phyloP scores from a whole-genome alignment of 495 filamentous ascomycete species.

The Penicillium lividum region DNA sequence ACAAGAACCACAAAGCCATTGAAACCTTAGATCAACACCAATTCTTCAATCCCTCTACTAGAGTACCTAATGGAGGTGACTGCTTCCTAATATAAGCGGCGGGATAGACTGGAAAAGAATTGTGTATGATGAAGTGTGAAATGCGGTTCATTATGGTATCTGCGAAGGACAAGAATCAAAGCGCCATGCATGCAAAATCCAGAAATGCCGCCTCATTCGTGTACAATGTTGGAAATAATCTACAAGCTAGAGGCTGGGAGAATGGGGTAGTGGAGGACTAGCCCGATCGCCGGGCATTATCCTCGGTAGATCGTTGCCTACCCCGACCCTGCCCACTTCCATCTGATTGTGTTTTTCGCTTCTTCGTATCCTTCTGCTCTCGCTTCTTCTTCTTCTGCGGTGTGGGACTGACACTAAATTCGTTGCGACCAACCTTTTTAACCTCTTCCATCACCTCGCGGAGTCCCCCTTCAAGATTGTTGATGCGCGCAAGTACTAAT shows the following conservation, averaged over 20 bases:
- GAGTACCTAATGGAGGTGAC: too few species aligned
- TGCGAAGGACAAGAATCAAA: not conserved
- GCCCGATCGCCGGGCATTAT: not conserved
- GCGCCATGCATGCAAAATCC: not conserved
- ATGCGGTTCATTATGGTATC: not conserved
- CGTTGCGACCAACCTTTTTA: constrained; percentile 54
- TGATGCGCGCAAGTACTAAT: constrained; percentile 89
- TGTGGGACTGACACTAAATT: constrained; percentile 34
- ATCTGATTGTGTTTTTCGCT: constrained; percentile 22
- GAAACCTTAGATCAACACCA: not conserved
- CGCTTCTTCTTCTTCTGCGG: constrained; percentile 36
- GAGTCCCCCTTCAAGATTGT: constrained; percentile 82
- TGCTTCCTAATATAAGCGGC: too few species aligned
- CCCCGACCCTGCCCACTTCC: constrained; percentile 23
- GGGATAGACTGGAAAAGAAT: not conserved
- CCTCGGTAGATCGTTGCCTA: constrained; percentile 5
- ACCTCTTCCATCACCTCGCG: constrained; percentile 83
- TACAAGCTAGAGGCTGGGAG: not conserved
- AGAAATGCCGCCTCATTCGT: not conserved
- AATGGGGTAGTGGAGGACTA: not conserved
- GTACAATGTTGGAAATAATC: not conserved
- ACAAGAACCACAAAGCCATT: not conserved
- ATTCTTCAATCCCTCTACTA: too few species aligned
- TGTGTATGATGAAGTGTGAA: not conserved
- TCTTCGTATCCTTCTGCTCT: constrained; percentile 35